phyloP scores from a whole-genome alignment of 1,284 basidiomycete species.

The Pascua sp. region DNA sequence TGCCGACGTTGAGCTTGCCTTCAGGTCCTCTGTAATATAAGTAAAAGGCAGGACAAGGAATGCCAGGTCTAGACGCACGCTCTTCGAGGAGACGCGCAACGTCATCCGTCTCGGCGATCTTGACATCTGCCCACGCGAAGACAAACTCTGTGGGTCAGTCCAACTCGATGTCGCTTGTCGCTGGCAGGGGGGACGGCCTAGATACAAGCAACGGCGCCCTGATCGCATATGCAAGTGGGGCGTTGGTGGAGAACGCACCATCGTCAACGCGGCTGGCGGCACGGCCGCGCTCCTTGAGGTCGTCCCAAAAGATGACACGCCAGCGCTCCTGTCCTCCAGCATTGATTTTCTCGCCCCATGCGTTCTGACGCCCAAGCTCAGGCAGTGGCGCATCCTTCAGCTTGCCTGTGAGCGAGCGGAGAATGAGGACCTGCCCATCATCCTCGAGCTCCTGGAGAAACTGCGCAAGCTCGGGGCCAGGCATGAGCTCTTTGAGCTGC shows the following conservation, averaged over 20 bases:
- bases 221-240: neutral
- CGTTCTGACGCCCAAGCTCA: conserved; percentile 39
- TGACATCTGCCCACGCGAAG: conserved; percentile 44
- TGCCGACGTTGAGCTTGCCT: conserved; percentile 26
- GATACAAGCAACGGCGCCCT: no score
- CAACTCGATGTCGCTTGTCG: neutral
- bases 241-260: conserved; percentile 25
- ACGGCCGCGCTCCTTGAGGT: conserved; percentile 35
- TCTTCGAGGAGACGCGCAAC: conserved; percentile 42
- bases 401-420: conserved; percentile 36
- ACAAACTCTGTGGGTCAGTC: conserved; percentile 34
- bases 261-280: conserved; percentile 41
- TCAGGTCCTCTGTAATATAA: conserved; percentile 33
- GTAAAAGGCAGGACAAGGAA: neutral
- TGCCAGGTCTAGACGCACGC: conserved; percentile 20
- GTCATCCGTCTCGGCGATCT: conserved; percentile 43
- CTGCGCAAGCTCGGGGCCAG: conserved; percentile 17
- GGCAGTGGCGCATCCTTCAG: conserved; percentile 40
- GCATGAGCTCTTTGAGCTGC: conserved; percentile 33
- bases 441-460: conserved; percentile 34
- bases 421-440: conserved; percentile 42
- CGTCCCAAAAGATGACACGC: conserved; percentile 46
- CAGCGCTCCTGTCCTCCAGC: conserved; percentile 36
- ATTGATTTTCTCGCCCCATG: conserved; percentile 32
- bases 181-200: no score